Evolutionary conservation across 2,329 filamentous ascomycete genomes (phyloP), one percentile per base, ranked within the genome.

Genomic region (Epichloe aotearoae): DNA sequence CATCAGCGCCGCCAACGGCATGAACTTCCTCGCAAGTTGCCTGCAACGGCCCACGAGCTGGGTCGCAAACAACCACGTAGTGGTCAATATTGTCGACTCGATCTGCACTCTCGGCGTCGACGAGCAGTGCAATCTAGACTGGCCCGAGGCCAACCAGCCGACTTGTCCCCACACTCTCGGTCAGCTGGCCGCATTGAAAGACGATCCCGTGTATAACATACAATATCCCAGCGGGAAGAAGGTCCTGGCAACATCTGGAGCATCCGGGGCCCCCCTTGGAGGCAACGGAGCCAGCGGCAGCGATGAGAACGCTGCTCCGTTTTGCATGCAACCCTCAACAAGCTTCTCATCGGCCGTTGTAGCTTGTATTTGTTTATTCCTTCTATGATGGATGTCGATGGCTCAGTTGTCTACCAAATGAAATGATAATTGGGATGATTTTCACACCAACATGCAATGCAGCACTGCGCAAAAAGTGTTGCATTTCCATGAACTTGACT

Each of bases 71-170:
- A 72, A 79, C 59, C 68, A 73, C 57, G 65, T 67, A 1, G 60
- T 76, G 14, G 76, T 70, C 61, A 79, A 80, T 59, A 74, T 78
- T 44, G 61, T 66, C 51, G 76, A 78, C 55, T 54, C 70, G 1
- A 59, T 73, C 33, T 77, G 74, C 58, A 69, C 68, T 1, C 55
- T 68, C 20, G 74, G 74, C 17, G 59, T 63, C 46, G 68, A 76
- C 53, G 74, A 77, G 62, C 54, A 55, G 41, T 77, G 74, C 61
- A 59, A 62, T 2, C 59, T 75, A 26, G 65, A 74, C 50, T 71
- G 68, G 62, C 68, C 68, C 0, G 56, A 53, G 12, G 61, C 61
- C 47, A 76, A 76, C 58, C 73, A 75, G 60, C 62, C 73, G 1
- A 60, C 59, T 2, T 76, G 73, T 56, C 53, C 64, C 0, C 66